phyloP scores from a whole-genome alignment of 1,139 yeast genomes.

The Blastobotrys capitulatus region DNA sequence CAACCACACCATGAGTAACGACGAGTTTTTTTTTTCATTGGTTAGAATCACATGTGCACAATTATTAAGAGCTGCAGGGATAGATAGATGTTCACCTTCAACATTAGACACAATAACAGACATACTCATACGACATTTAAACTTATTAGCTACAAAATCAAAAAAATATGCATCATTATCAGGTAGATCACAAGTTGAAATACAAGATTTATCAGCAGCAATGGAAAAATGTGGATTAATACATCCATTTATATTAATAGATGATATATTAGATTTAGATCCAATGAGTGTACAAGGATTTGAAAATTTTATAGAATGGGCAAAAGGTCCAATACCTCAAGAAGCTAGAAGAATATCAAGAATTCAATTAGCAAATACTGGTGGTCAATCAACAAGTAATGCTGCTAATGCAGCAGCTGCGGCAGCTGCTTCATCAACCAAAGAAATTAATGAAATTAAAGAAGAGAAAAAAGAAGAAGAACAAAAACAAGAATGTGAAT shows the following conservation, averaged over 20 bases:
- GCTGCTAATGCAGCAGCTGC: constrained; percentile 12
- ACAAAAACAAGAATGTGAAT: constrained; percentile 19
- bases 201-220: constrained; percentile 59
- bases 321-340: constrained; percentile 38
- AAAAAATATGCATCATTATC: constrained; percentile 38
- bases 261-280: constrained; percentile 37
- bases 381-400: constrained; percentile 17
- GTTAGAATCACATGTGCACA: constrained; percentile 62
- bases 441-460: not conserved
- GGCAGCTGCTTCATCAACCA: constrained; percentile 1
- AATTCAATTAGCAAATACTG: constrained; percentile 30
- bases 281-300: constrained; percentile 35
- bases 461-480: not conserved
- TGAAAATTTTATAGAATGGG: constrained; percentile 45
- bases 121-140: constrained; percentile 51
- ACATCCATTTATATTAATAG: constrained; percentile 39
- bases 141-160: constrained; percentile 42
- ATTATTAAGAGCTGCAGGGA: constrained; percentile 63
- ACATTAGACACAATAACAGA: constrained; percentile 61
- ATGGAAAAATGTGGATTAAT: constrained; percentile 51
- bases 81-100: constrained; percentile 61
- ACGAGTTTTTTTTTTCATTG: constrained; percentile 51
- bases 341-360: constrained; percentile 37
- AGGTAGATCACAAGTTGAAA: constrained; percentile 39
- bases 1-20: too few species aligned